Evolutionary conservation across 2,329 filamentous ascomycete genomes (phyloP).

Genomic region (Emericellopsis cladophorae): DNA sequence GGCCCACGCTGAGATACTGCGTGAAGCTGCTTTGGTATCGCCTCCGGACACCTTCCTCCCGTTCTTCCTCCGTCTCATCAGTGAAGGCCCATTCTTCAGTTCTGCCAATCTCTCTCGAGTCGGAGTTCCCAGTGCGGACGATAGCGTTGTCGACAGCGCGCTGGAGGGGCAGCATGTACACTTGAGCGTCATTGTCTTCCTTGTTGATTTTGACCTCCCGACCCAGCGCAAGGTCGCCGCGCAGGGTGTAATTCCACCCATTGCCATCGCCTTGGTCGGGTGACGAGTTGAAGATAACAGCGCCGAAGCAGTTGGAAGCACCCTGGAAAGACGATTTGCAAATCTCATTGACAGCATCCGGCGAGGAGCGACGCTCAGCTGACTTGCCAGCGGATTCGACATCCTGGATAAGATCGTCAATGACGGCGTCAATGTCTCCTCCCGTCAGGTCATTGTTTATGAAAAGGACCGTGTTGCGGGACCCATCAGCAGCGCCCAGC

Average conservation of each 20-base stretch:
- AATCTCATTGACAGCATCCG: slow-evolving; percentile 18
- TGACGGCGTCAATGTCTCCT: slow-evolving; percentile 58
- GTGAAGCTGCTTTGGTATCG: slow-evolving; percentile 62
- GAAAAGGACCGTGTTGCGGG: slow-evolving; percentile 55
- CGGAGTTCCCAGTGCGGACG: slow-evolving; percentile 9
- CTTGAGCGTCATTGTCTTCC: slow-evolving; percentile 47
- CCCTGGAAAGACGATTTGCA: slow-evolving; percentile 51
- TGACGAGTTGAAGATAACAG: slow-evolving; percentile 58
- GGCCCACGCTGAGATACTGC: slow-evolving; percentile 62
- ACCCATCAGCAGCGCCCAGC: slow-evolving; percentile 38
- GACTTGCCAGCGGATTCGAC: slow-evolving; percentile 12
- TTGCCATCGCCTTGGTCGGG: slow-evolving; percentile 40
- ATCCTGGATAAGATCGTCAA: slow-evolving; percentile 26
- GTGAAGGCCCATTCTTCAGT: slow-evolving; percentile 26
- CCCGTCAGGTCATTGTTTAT: slow-evolving; percentile 57
- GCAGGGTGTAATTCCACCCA: slow-evolving; percentile 62
- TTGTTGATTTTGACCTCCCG: slow-evolving; percentile 40
- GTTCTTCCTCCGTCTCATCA: slow-evolving; percentile 54
- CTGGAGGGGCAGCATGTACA: slow-evolving; percentile 57
- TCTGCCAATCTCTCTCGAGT: slow-evolving; percentile 4
- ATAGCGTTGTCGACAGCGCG: slow-evolving; percentile 56
- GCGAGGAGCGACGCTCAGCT: slow-evolving; percentile 9
- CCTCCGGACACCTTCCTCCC: slow-evolving; percentile 50
- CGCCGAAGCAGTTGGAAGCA: slow-evolving; percentile 60
- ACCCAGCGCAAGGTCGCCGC: slow-evolving; percentile 48